Base-by-base conservation (phyloP, 2,329 filamentous ascomycete species). In the Thielaviopsis punctulata region DNA sequence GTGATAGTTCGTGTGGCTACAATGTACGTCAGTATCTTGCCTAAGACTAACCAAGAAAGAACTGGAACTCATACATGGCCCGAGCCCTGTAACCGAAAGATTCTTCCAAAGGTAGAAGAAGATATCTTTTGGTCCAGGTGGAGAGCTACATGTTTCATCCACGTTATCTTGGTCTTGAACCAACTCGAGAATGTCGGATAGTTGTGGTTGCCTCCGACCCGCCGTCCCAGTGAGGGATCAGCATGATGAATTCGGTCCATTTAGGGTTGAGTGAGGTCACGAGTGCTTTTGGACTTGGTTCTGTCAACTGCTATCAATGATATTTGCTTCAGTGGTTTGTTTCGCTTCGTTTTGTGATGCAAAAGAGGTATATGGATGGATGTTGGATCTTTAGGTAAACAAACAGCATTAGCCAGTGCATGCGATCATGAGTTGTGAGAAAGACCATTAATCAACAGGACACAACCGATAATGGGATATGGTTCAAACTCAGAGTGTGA, bases 1-100 rank as follows among this genome's bases (percentile, higher is more conserved):
- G 77, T 55, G 75, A 73, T 48, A 86, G 78, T 61, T 84, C 79
- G 48, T 79, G 73, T 27, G 76, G 76, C 82, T 87, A 54, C 49
- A 55, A 48, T 57, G 8, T 55, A 45, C 15, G n/a, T 45, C 46
- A 22, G 25, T 6, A 46, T 2, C 15, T 7, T 9, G 36, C 3
- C 22, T 44, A 12, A 27, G 4, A 44, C 27, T 36, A 24, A n/a
- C n/a, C n/a, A n/a, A n/a, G 24, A 36, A 23, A 13, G 33, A n/a
- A 12, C 7, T 7, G 13, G 10, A 30, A 12, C 9, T 65, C 73
- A 61, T 66, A 82, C 79, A 70, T 84, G 80, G 51, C 79, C 79
- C 41, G 72, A 78, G 27, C 77, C 77, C 54, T 78, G 76, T n/a
- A 84, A 72, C 43, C 76, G 72, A 62, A 84, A 84, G 46, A 76